Evolutionary conservation across 208 protist species (phyloP), one percentile per base, ranked within the genome.

Genomic region (Crithidia fasciculata): DNA sequence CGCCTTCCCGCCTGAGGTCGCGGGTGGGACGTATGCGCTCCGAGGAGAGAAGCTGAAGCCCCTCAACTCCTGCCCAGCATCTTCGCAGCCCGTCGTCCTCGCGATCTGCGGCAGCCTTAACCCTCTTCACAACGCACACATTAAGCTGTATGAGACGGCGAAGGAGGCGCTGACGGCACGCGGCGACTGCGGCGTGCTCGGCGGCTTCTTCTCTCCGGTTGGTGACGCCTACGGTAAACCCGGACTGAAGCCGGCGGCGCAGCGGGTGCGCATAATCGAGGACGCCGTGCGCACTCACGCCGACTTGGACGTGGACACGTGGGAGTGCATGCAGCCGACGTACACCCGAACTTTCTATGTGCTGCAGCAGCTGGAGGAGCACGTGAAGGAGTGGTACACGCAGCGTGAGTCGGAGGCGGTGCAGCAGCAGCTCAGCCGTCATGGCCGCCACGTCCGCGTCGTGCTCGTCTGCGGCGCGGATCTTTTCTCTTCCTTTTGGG

Each of bases 181-280:
- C 5, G 45, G 37, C n/a, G 54, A 39, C 41, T 62, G 63, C 18
- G 39, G 45, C 4, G 85, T 93, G 2, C 79, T 95, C 1, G 92
- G 90, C n/a, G 92, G 90, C 8, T 95, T 91, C 60, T 28, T 96
- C 8, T 96, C 92, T 2, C 90, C 88, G 0, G 92, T 96, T 2
- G 65, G 76, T 39, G 92, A 96, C 71, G 77, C 71, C 16, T 96
- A 96, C 79, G 78, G 69, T 18, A 96, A 96, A 47, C 72, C 88
- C 2, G 87, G 87, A 0, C 76, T 95, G n/a, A 13, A 36, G 18
- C 57, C 72, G 3, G 85, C 89, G 39, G 15, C 56, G 13, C 60
- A 89, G 28, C 87, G 92, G 2, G 78, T 81, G 39, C 68, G 39
- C 0, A 79, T 95, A 19, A 80, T 82, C 15, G 52, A 81, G 8